Percentiles rank a stretch among this genome's conserved stretches.
phyloP scores from a whole-genome alignment of 2,329 filamentous ascomycete species.

The Colletotrichum karsti region DNA sequence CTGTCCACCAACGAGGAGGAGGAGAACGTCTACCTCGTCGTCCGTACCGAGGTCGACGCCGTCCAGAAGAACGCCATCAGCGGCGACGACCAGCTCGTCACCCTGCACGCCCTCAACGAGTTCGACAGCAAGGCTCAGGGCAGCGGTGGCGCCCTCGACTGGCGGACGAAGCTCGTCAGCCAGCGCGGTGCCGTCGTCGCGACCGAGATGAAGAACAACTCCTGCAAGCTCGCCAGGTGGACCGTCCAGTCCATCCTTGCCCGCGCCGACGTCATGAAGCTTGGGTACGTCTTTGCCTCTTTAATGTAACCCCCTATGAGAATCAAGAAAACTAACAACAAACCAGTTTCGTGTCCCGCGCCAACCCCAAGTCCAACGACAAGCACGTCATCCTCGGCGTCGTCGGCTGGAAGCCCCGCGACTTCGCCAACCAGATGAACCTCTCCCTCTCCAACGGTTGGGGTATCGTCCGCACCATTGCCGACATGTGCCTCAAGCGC shows the following conservation, averaged over 20 bases:
- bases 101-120: constrained; percentile 97
- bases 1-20: constrained; percentile 94
- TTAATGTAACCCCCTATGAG: no score
- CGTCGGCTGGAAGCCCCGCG: constrained; percentile 95
- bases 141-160: constrained; percentile 93
- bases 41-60: constrained; percentile 94
- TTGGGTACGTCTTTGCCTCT: constrained; percentile 71
- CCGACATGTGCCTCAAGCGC: constrained; percentile 87
- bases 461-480: constrained; percentile 98
- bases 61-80: constrained; percentile 94
- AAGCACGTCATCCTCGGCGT: constrained; percentile 96
- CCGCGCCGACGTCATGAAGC: constrained; percentile 98
- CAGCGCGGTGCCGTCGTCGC: constrained; percentile 97
- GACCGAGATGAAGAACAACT: constrained; percentile 99
- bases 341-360: constrained; percentile 88
- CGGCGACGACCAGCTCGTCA: constrained; percentile 90
- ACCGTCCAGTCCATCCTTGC: constrained; percentile 96
- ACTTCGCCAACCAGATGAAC: constrained; percentile 98
- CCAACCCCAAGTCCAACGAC: constrained; percentile 90
- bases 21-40: constrained; percentile 83
- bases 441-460: constrained; percentile 95
- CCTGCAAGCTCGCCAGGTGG: constrained; percentile 97
- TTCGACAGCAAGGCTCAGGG: constrained; percentile 98
- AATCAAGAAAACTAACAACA: constrained; percentile 40
- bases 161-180: constrained; percentile 92